These are phyloP conservation scores for Exutisphaerella laricina DNA, from an alignment of 2,329 filamentous ascomycete species.

Conservation along the genomic window DNA sequence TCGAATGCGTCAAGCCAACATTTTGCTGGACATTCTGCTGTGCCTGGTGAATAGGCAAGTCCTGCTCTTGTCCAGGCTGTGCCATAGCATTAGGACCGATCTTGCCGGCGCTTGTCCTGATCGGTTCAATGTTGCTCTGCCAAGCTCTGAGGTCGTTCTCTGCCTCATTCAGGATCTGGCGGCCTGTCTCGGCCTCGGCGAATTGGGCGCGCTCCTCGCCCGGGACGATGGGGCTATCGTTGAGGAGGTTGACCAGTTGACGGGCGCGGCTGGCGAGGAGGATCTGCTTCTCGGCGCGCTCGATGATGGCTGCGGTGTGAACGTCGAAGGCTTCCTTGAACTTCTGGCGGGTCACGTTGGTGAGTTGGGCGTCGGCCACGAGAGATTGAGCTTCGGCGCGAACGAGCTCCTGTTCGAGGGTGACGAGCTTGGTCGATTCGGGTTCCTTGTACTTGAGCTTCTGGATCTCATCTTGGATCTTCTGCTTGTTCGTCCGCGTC, in stretches of 20 bases:
- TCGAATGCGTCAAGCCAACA: neutral
- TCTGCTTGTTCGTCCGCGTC: constrained; percentile 76
- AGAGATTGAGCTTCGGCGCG: constrained; percentile 92
- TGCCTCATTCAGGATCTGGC: constrained; percentile 84
- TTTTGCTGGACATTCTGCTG: constrained; percentile 4
- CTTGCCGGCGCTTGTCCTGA: constrained; percentile 45
- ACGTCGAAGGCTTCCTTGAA: constrained; percentile 89
- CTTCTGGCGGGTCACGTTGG: constrained; percentile 92
- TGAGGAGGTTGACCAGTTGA: constrained; percentile 75
- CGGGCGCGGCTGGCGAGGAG: constrained; percentile 88
- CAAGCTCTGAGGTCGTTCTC: constrained; percentile 82
- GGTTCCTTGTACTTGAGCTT: constrained; percentile 90
- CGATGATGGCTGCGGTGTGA: constrained; percentile 85
- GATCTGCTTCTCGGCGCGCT: constrained; percentile 94
- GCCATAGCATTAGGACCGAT: constrained; percentile 46
- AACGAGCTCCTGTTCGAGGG: constrained; percentile 92
- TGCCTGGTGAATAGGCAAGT: constrained; percentile 6
- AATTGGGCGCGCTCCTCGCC: constrained; percentile 72
- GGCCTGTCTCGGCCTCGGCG: constrained; percentile 59
- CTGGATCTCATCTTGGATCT: constrained; percentile 88
- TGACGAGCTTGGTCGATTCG: constrained; percentile 70
- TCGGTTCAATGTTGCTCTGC: constrained; percentile 53
- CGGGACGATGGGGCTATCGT: constrained; percentile 83
- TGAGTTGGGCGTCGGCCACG: constrained; percentile 92
- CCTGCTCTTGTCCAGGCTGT: constrained; percentile 3